Evolutionary conservation across 2,329 filamentous ascomycete genomes (phyloP), one percentile per base, ranked within the genome.

Genomic region (Colletotrichum sp.): DNA sequence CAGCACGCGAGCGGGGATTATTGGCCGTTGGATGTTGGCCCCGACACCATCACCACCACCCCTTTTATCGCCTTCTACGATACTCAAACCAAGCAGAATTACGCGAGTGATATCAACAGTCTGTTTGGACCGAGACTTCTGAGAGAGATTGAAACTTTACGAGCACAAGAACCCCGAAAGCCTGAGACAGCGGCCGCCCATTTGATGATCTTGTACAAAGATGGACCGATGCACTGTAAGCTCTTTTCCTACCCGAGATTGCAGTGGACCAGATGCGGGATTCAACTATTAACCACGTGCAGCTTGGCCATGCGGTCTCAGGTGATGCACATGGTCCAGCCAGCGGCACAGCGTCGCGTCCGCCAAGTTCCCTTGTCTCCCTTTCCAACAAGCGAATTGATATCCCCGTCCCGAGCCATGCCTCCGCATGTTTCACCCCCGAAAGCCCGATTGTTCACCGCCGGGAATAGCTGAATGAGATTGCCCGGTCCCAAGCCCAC

Each of bases 1-100:
- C 30, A 32, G 60, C 32, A 36, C 30, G 68, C 70, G 44, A 68
- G 64, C 67, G 87, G 28, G 90, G 90, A n/a, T 49, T 49, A 49
- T 49, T 49, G 44, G 44, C 44, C 18, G n/a, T 21, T 49, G 44
- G 10, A 49, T 49, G 44, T 12, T 49, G 44, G 44, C 44, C 44
- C 3, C 44, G 44, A 13, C n/a, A 21, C 44, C 10, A 49, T 49
- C 18, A 49, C 3, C 10, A 21, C 44, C 44, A 21, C 44, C 44
- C 44, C n/a, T 49, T 49, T 49, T 6, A 21, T 49, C 44, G n/a
- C 44, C 5, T 49, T 12, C n/a, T 21, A 2, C 44, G n/a, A 13
- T 4, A 49, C 44, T 21, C 44, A 13, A 21, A 49, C n/a, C 10
- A 49, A 49, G n/a, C 44, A 49, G 44, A 49, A 49, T 2, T 21